Evolutionary conservation across 352 stramenopile species (phyloP).

Genomic region (Plasmopara muralis): DNA sequence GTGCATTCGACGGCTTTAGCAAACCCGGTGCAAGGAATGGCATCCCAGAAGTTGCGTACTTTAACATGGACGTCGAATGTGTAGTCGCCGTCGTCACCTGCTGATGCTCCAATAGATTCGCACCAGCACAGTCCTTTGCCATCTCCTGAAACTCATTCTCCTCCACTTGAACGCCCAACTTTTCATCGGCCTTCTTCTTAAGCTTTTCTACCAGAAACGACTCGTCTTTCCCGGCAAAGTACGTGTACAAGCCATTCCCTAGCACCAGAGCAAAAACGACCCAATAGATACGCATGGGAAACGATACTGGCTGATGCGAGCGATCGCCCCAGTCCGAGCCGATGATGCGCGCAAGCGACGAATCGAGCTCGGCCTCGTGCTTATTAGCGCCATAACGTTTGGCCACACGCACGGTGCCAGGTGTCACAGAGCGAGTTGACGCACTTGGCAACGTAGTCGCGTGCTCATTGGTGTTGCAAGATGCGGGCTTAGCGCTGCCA

Average conservation of each 20-base stretch:
- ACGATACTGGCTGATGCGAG: slow-evolving; percentile 50
- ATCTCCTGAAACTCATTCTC: slow-evolving; percentile 42
- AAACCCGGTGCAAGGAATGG: slow-evolving; percentile 34
- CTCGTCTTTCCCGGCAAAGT: slow-evolving; percentile 46
- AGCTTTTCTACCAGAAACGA: slow-evolving; percentile 47
- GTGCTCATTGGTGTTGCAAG: background rate
- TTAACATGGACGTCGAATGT: slow-evolving; percentile 19
- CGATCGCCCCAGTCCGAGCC: slow-evolving; percentile 73
- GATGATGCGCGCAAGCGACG: slow-evolving; percentile 56
- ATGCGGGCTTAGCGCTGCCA: background rate
- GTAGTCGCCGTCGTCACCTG: background rate
- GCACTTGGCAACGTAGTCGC: background rate
- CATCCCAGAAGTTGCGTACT: slow-evolving; percentile 16
- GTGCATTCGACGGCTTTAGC: slow-evolving; percentile 3
- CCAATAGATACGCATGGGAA: slow-evolving; percentile 73
- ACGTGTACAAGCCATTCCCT: slow-evolving; percentile 55
- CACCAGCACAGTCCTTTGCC: slow-evolving; percentile 4
- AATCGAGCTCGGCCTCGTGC: slow-evolving; percentile 45
- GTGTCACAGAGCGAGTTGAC: slow-evolving; percentile 14
- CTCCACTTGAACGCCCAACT: slow-evolving; percentile 34
- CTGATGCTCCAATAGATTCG: slow-evolving; percentile 1
- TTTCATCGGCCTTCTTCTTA: slow-evolving; percentile 48
- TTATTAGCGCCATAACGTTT: slow-evolving; percentile 27
- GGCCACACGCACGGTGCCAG: slow-evolving; percentile 33
- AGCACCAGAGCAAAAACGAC: slow-evolving; percentile 51